Conservation (phyloP, 2,329 filamentous ascomycete genomes). For the Zymoseptoria pseudotritici region DNA sequence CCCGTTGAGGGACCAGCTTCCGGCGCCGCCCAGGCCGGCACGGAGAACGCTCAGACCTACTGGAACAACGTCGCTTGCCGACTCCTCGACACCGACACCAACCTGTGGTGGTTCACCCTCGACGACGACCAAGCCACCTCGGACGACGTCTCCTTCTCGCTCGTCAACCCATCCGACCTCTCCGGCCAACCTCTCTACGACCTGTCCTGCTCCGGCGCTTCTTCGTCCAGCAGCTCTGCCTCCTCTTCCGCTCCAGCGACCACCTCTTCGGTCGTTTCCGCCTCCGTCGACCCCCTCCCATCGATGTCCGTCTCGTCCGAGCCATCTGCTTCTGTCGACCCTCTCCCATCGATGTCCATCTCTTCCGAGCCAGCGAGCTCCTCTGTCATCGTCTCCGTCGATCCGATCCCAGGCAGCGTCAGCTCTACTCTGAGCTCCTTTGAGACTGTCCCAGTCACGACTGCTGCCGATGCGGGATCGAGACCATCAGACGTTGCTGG, state of each 20-base stretch:
- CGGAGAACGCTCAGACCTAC: slow-evolving; percentile 64
- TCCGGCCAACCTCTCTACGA: slow-evolving; percentile 14
- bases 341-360: background rate
- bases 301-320: background rate
- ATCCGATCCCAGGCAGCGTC: background rate
- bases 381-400: background rate
- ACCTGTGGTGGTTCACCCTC: slow-evolving; percentile 69
- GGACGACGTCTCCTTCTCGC: slow-evolving; percentile 10
- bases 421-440: background rate
- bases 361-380: background rate
- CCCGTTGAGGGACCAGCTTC: slow-evolving; percentile 61
- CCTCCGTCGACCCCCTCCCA: background rate
- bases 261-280: background rate
- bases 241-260: slow-evolving; percentile 7
- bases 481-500: background rate
- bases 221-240: slow-evolving; percentile 6
- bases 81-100: slow-evolving; percentile 51
- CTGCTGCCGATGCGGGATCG: background rate
- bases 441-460: background rate
- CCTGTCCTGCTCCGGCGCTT: slow-evolving; percentile 40
- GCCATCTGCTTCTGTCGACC: background rate
- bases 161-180: slow-evolving; percentile 32
- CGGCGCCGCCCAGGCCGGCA: slow-evolving; percentile 55
- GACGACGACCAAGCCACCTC: slow-evolving; percentile 50
- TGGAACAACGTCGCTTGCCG: slow-evolving; percentile 72